Conservation (phyloP, 2,329 filamentous ascomycete genomes). For the Sclerotinia subarctica region DNA sequence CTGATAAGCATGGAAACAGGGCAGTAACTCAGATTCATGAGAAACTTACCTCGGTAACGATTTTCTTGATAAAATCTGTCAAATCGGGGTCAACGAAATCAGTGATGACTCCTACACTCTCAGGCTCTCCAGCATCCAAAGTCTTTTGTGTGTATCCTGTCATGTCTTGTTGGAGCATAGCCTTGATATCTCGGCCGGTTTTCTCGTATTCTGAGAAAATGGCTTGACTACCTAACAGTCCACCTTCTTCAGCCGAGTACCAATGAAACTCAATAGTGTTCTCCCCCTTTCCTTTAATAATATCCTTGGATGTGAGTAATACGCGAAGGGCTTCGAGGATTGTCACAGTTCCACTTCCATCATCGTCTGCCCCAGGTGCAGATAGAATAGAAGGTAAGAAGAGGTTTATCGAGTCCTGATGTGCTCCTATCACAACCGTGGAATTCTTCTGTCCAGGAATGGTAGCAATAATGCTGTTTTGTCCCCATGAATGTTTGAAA, state of each 20-base stretch:
- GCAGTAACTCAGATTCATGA: constrained; percentile 5
- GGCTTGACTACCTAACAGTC: constrained; percentile 81
- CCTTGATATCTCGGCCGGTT: constrained; percentile 72
- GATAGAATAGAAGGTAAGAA: constrained; percentile 80
- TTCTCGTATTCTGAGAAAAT: constrained; percentile 82
- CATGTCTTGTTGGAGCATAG: constrained; percentile 99
- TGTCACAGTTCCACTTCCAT: constrained; percentile 88
- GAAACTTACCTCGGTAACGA: constrained; percentile 63
- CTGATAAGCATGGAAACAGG: constrained; percentile 17
- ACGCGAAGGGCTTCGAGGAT: constrained; percentile 88
- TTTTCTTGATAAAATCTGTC: constrained; percentile 85
- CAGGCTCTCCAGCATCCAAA: constrained; percentile 73
- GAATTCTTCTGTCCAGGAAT: constrained; percentile 82
- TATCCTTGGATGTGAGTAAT: constrained; percentile 68
- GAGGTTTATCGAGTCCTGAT: constrained; percentile 94
- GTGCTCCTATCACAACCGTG: constrained; percentile 84
- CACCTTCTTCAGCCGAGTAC: constrained; percentile 89
- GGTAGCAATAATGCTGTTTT: constrained; percentile 86
- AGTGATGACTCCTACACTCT: constrained; percentile 88
- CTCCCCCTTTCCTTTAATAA: constrained; percentile 66
- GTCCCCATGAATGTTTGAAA: constrained; percentile 83
- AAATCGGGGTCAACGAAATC: constrained; percentile 82
- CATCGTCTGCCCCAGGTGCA: constrained; percentile 92
- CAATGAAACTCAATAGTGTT: constrained; percentile 97
- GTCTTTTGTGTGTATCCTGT: constrained; percentile 84